A percentile compares a stretch with the other conserved stretches of the same genome.
phyloP scores from a whole-genome alignment of 306 rosid genomes.

The Vigna nakashimae region DNA sequence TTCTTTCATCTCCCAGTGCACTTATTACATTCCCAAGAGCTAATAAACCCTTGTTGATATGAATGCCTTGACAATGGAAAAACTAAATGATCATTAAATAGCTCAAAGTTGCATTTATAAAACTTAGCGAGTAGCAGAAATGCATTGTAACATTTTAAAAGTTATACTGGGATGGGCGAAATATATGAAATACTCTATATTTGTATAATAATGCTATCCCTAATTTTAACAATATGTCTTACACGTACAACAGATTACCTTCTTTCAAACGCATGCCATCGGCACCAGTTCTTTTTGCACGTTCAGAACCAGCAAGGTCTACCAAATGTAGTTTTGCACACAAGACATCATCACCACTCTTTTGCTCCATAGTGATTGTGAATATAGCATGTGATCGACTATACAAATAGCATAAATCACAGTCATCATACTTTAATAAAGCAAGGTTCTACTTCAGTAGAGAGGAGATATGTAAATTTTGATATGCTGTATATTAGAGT shows the following conservation, averaged over 20 bases:
- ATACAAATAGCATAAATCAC: slow-evolving; percentile 33
- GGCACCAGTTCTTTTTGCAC: slow-evolving; percentile 97
- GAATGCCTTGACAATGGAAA: slow-evolving; percentile 70
- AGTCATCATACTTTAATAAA: slow-evolving; percentile 23
- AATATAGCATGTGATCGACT: slow-evolving; percentile 99
- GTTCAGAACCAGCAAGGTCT: slow-evolving; percentile 96
- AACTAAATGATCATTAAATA: slow-evolving; percentile 4
- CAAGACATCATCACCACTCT: slow-evolving; percentile 83
- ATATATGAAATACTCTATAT: background rate
- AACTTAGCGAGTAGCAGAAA: background rate
- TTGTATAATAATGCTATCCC: background rate
- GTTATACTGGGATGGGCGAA: background rate
- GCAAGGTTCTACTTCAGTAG: slow-evolving; percentile 32
- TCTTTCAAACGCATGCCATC: slow-evolving; percentile 97
- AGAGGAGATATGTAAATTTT: background rate
- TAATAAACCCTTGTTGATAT: slow-evolving; percentile 90
- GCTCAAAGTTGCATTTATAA: background rate
- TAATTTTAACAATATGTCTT: background rate
- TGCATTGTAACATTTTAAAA: background rate
- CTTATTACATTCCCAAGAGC: slow-evolving; percentile 98
- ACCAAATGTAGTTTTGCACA: slow-evolving; percentile 92
- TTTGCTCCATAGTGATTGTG: slow-evolving; percentile 93
- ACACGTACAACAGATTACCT: slow-evolving; percentile 59
- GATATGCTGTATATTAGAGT: background rate
- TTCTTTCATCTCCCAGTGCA: slow-evolving; percentile 97